phyloP scores from a whole-genome alignment of 2,329 filamentous ascomycete genomes.

The Cladobotryum protrusum region DNA sequence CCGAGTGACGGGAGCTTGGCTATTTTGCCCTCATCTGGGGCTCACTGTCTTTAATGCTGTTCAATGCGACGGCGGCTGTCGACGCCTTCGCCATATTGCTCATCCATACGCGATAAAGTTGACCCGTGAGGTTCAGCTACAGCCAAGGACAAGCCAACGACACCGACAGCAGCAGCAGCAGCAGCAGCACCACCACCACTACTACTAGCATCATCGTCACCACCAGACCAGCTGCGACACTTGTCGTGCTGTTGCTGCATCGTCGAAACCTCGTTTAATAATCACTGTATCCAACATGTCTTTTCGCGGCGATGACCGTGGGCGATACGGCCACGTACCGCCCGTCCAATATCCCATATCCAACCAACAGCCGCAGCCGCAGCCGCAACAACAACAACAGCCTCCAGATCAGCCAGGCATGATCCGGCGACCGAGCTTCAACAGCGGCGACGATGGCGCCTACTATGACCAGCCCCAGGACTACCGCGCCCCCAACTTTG shows the following conservation, averaged over 20 bases:
- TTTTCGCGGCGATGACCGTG: slow-evolving; percentile 56
- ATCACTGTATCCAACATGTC: slow-evolving; percentile 42
- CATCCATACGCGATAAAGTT: slow-evolving; percentile 13
- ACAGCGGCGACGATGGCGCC: slow-evolving; percentile 64
- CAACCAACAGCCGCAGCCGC: slow-evolving; percentile 25
- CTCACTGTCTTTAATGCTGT: not conserved
- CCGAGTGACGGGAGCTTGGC: not conserved
- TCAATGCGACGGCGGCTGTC: slow-evolving; percentile 1
- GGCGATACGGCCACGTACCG: slow-evolving; percentile 60
- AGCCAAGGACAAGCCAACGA: slow-evolving; percentile 1
- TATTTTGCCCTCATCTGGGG: not conserved
- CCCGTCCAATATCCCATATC: slow-evolving; percentile 57
- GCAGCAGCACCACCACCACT: not conserved
- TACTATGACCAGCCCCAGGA: slow-evolving; percentile 34
- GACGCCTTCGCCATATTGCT: not conserved
- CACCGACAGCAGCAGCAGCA: too few species aligned
- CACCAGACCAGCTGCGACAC: slow-evolving; percentile 2
- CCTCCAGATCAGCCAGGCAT: slow-evolving; percentile 29
- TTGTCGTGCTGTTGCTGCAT: slow-evolving; percentile 2
- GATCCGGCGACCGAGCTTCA: slow-evolving; percentile 62
- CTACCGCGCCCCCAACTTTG: slow-evolving; percentile 17
- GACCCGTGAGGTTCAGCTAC: slow-evolving; percentile 14
- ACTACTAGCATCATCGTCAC: not conserved
- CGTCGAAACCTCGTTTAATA: not conserved
- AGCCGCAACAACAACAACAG: slow-evolving; percentile 15